Base-by-base conservation (phyloP, 108 stramenopile species). In the Skeletonema menzelii region DNA sequence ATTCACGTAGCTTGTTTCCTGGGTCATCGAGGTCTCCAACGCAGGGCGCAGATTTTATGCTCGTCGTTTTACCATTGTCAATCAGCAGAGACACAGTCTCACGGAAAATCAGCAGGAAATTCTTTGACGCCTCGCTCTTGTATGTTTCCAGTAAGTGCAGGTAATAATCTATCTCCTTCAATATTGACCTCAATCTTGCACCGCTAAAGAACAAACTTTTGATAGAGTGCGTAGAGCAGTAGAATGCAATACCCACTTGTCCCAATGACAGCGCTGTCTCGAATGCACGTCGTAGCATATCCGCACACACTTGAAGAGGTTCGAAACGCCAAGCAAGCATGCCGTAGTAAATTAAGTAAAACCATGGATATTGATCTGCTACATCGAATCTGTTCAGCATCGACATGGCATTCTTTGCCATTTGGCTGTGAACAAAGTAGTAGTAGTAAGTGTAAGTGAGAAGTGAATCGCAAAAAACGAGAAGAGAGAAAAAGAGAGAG, bases 161-260 rank as follows among this genome's bases (percentile, higher is more conserved):
- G 28, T 71, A 70, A 35, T 65, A 65, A 38, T 79, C 65, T 3
- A 79, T 47, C 59, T 71, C 66, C 10, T 60, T 56, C 27, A 66
- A 37, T 22, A 79, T 28, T 30, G 35, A 30, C 4, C 56, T 49
- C 58, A 79, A 42, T 8, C 60, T 79, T 27, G 31, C 58, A 30
- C 77, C 77, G 7, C 65, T 47, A 22, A 38, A 35, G 24, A 79
- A 8, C 13, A 56, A 28, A 14, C 22, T 64, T 4, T 42, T 37
- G 20, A 72, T 44, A 13, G 20, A 15, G 7, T 60, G 27, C 3
- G 56, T 31, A 17, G 58, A 38, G 22, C 68, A 44, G 27, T 62
- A 35, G 27, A 59, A 67, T 38, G 62, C 79, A 12, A 31, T 64
- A 19, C 44, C 35, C 8, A 6, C 38, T 34, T 57, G 59, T 13